A percentile compares a stretch with the other conserved stretches of the same genome.
Evolutionary conservation across 2,329 filamentous ascomycete genomes (phyloP).

Genomic region (Fusarium concolor): DNA sequence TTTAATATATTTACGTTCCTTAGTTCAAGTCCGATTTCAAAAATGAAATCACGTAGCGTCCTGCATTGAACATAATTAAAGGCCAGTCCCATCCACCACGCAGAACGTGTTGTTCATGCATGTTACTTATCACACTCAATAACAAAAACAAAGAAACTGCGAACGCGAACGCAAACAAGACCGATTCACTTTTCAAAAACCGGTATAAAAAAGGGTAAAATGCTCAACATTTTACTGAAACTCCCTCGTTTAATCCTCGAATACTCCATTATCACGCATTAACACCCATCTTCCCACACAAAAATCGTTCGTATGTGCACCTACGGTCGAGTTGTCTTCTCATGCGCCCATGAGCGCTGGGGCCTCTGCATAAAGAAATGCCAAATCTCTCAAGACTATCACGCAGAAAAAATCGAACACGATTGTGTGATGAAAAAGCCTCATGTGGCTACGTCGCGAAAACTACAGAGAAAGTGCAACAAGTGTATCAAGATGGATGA

Average conservation of each 20-base stretch:
- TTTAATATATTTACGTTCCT: not conserved
- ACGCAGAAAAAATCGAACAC: not conserved
- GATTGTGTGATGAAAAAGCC: conserved; percentile 38
- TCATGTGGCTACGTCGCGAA: conserved; percentile 41
- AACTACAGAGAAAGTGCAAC: conserved; percentile 39
- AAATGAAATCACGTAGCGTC: not conserved
- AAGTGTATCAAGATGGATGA: conserved; percentile 39
- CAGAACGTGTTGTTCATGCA: conserved; percentile 6
- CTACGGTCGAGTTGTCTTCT: conserved; percentile 44
- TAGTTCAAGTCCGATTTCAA: not conserved
- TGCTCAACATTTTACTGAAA: not conserved
- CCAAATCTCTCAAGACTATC: conserved; percentile 27
- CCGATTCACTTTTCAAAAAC: not conserved
- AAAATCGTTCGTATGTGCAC: conserved; percentile 45
- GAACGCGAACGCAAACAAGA: not conserved
- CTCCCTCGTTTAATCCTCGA: not conserved
- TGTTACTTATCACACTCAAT: not conserved
- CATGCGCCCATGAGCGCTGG: conserved; percentile 46
- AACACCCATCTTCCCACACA: not conserved
- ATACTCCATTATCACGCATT: not conserved
- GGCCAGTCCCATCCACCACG: not conserved
- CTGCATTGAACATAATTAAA: not conserved
- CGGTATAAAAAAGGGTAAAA: conserved; percentile 22
- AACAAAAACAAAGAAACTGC: not conserved
- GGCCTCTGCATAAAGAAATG: conserved; percentile 43